These are phyloP conservation scores for Xylaria grammica DNA, from an alignment of 495 filamentous ascomycete genomes.

Conservation along the genomic window DNA sequence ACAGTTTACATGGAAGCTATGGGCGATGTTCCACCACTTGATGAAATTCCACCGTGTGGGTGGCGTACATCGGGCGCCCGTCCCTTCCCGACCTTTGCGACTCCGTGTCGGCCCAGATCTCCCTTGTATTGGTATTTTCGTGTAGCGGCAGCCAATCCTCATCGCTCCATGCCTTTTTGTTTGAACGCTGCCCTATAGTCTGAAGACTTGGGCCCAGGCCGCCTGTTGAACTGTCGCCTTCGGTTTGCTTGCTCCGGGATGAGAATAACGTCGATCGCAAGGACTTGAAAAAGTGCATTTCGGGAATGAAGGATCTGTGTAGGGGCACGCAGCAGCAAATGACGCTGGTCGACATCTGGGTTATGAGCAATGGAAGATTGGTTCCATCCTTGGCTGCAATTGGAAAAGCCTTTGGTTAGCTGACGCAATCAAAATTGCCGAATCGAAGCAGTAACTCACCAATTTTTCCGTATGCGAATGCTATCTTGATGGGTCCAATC, in stretches of 20 bases:
- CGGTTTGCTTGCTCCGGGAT: neutral
- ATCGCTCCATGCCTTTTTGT: neutral
- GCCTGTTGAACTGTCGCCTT: neutral
- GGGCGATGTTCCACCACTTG: neutral
- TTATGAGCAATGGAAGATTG: neutral
- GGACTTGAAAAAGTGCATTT: neutral
- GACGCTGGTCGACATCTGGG: neutral
- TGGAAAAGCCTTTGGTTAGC: neutral
- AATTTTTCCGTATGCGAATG: conserved; percentile 6
- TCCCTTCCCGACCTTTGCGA: conserved; percentile 2
- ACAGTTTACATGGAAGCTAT: neutral
- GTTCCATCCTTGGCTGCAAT: neutral
- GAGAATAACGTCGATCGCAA: conserved; percentile 9
- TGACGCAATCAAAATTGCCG: neutral
- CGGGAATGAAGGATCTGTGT: neutral
- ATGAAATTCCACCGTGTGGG: neutral
- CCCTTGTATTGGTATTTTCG: neutral
- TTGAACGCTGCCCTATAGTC: conserved; percentile 11
- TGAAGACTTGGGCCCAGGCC: neutral
- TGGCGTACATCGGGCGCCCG: neutral
- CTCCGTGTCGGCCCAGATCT: neutral
- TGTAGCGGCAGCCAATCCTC: conserved; percentile 10
- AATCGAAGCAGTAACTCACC: neutral
- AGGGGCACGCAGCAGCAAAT: conserved; percentile 12
- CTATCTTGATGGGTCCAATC: conserved; percentile 8